Percentiles rank a stretch among this genome's conserved stretches.
Conservation (phyloP, 768 basidiomycete species). For the Mycena metata region DNA sequence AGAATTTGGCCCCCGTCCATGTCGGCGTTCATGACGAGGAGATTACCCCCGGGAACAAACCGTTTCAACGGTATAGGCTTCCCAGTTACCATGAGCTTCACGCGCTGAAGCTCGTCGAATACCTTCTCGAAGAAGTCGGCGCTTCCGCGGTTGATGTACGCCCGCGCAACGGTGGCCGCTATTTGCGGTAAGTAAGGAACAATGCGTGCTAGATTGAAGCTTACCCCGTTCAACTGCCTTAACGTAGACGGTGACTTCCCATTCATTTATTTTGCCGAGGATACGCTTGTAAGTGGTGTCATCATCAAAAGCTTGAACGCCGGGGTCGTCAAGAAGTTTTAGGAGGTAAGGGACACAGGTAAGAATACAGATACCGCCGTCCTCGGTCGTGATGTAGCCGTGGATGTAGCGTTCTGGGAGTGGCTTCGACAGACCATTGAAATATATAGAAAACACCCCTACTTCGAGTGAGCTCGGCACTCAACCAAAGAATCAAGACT, state of each 20-base stretch:
- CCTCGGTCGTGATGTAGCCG: slow-evolving; percentile 5
- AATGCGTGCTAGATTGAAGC: not conserved
- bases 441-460: too few relatives aligned
- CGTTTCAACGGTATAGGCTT: slow-evolving; percentile 10
- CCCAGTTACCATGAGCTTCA: slow-evolving; percentile 13
- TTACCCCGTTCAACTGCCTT: slow-evolving; percentile 13
- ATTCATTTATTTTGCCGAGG: slow-evolving; percentile 14
- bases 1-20: slow-evolving; percentile 23
- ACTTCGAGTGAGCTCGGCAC: too few relatives aligned
- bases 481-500: not conserved
- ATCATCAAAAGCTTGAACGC: slow-evolving; percentile 8
- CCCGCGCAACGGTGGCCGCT: slow-evolving; percentile 8
- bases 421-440: slow-evolving; percentile 42
- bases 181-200: not conserved
- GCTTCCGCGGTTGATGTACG: slow-evolving; percentile 14
- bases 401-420: slow-evolving; percentile 41
- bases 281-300: slow-evolving; percentile 30
- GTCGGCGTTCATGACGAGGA: slow-evolving; percentile 4
- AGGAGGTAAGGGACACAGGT: slow-evolving; percentile 31
- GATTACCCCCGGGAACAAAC: slow-evolving; percentile 19
- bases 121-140: slow-evolving; percentile 4
- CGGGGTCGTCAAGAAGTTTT: slow-evolving; percentile 32
- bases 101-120: slow-evolving; percentile 13
- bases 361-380: slow-evolving; percentile 43
- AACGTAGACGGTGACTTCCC: slow-evolving; percentile 13